Evolutionary conservation across 495 filamentous ascomycete genomes (phyloP), one percentile per base, ranked within the genome.

Genomic region (Penicillium mononematosum): DNA sequence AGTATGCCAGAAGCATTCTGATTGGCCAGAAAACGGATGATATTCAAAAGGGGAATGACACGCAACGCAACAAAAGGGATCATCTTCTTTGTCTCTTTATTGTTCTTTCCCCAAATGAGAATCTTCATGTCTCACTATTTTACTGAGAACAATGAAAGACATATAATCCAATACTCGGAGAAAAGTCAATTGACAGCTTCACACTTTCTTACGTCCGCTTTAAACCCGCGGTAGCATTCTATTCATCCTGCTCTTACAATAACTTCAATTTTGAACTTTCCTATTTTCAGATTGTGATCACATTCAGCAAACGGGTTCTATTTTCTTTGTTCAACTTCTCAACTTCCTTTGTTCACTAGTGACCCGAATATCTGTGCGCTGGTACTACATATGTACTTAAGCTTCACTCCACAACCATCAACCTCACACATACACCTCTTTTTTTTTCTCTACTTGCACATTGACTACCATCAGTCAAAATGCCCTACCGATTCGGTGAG

Each of bases 401-500:
- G 7, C 36, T 39, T 39, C n/a, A 39, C n/a, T 39, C n/a, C 16
- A 17, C 31, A 34, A 34, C 36, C 36, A 39, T 17, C 5, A 39
- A 39, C 36, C n/a, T 39, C n/a, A 9, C 16, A 9, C 31, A 39
- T 8, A 39, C 16, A 39, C 71, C 53, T 52, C 32, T 32, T 29
- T 43, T 44, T 44, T n/a, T 53, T 16, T 12, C 32, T 34, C 9
- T 14, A 43, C 6, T 32, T 17, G 34, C 34, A 38, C 11, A 31
- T 17, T 39, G 36, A 45, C n/a, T 29, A 25, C 10, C 19, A 16
- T 34, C 8, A 8, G 24, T 20, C 22, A 12, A 29, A 38, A 45
- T 46, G 20, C 25, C 32, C 5, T 46, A 25, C 25, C 56, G 56
- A 3, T 53, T 58, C 16, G 56, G 56, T 58, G 5, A 58, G 56